Percentiles rank a stretch among this genome's conserved stretches.
These are phyloP conservation scores for Lasiodiplodia sp. DNA, from an alignment of 2,329 filamentous ascomycete species.

Conservation along the genomic window DNA sequence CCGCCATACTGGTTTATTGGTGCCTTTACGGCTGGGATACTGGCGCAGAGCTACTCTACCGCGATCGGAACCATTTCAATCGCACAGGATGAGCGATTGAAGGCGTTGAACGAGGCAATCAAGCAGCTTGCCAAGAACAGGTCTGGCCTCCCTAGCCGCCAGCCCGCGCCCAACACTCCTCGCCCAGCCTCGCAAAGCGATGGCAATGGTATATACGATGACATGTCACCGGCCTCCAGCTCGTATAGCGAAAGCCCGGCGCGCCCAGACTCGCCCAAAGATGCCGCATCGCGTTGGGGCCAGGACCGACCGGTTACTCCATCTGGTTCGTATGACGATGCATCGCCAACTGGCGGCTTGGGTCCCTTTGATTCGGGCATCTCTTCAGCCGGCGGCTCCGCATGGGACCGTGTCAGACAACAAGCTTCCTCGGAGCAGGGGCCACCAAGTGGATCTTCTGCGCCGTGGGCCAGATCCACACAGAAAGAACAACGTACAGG, in stretches of 20 bases:
- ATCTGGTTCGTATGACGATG: conserved; percentile 40
- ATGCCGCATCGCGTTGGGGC: not conserved
- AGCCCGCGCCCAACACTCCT: not conserved
- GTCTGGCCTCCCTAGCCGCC: not conserved
- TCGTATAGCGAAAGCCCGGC: conserved; percentile 40
- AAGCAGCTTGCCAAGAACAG: conserved; percentile 6
- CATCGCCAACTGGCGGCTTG: conserved; percentile 47
- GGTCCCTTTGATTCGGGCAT: conserved; percentile 41
- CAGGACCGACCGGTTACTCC: conserved; percentile 33
- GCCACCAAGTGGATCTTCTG: conserved; percentile 33
- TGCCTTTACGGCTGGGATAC: conserved; percentile 40
- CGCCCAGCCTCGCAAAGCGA: not conserved
- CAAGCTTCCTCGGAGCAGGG: conserved; percentile 37
- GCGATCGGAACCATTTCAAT: not conserved
- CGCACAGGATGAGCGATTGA: conserved; percentile 39
- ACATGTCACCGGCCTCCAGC: conserved; percentile 51
- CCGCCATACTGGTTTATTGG: conserved; percentile 44
- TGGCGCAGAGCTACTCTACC: not conserved
- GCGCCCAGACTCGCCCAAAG: conserved; percentile 38
- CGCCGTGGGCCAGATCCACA: conserved; percentile 33
- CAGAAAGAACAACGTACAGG: conserved; percentile 40
- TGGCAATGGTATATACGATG: conserved; percentile 39
- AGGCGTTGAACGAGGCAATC: conserved; percentile 21
- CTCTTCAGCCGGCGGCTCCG: conserved; percentile 41
- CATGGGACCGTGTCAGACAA: conserved; percentile 55